phyloP scores from a whole-genome alignment of 23 red algal species.

The Pyropia yezoensis region DNA sequence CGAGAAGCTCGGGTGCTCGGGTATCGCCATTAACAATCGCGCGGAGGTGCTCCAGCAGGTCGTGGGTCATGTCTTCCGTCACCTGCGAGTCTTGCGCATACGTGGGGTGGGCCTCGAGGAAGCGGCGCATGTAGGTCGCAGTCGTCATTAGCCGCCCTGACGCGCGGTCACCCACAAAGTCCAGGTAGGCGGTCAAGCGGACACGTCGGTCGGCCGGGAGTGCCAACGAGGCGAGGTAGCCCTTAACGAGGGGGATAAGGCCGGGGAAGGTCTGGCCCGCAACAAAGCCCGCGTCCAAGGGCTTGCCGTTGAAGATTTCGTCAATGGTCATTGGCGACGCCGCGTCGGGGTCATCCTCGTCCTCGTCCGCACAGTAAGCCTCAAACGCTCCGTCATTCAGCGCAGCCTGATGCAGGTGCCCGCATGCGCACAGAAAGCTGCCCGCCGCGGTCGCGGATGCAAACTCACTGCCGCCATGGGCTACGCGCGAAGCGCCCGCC shows the following conservation, averaged over 20 bases:
- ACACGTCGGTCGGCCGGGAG: slow-evolving; percentile 33
- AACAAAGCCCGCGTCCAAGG: slow-evolving; percentile 17
- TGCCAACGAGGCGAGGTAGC: slow-evolving; percentile 79
- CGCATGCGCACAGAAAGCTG: slow-evolving; percentile 79
- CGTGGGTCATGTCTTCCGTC: slow-evolving; percentile 50
- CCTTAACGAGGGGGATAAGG: slow-evolving; percentile 79
- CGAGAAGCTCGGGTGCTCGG: slow-evolving; percentile 54
- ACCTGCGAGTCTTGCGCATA: slow-evolving; percentile 74
- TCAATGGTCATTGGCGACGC: slow-evolving; percentile 75
- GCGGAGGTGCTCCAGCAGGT: slow-evolving; percentile 55
- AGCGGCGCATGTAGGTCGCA: slow-evolving; percentile 75
- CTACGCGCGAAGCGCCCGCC: too few species aligned
- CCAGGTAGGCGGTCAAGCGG: slow-evolving; percentile 63
- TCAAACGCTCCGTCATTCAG: slow-evolving; percentile 17
- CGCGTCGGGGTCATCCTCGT: slow-evolving; percentile 52
- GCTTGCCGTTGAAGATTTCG: slow-evolving; percentile 97
- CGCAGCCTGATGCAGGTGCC: slow-evolving; percentile 56
- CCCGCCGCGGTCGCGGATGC: slow-evolving; percentile 1
- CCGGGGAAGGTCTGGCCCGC: slow-evolving; percentile 77
- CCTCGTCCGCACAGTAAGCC: slow-evolving; percentile 23
- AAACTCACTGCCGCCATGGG: too few species aligned
- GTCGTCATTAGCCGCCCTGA: slow-evolving; percentile 59
- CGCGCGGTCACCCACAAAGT: slow-evolving; percentile 79
- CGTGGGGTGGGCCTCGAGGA: slow-evolving; percentile 56
- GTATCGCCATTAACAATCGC: slow-evolving; percentile 57